phyloP scores from a whole-genome alignment of 495 filamentous ascomycete genomes.

The Aspergillus diversus region DNA sequence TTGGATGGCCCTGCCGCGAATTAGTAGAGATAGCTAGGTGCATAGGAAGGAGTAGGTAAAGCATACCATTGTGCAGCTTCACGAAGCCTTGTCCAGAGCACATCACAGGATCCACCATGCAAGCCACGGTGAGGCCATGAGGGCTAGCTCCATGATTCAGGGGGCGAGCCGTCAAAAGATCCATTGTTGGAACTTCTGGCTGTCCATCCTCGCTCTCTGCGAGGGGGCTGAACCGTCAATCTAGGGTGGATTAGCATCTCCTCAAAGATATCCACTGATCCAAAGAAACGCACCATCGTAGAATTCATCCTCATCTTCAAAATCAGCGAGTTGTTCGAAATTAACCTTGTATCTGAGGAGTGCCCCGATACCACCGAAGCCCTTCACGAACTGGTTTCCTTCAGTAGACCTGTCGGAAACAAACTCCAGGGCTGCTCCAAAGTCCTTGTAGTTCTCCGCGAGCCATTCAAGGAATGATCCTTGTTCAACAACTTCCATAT shows the following conservation, averaged over 20 bases:
- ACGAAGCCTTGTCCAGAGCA: conserved; percentile 38
- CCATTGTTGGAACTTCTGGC: conserved; percentile 70
- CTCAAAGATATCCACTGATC: not conserved
- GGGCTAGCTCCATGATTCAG: conserved; percentile 43
- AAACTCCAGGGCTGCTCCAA: conserved; percentile 95
- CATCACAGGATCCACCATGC: conserved; percentile 34
- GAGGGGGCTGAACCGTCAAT: conserved; percentile 96
- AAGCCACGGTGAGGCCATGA: conserved; percentile 40
- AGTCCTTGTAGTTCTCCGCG: conserved; percentile 95
- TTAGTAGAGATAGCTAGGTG: not conserved
- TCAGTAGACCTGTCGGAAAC: conserved; percentile 96
- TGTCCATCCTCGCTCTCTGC: conserved; percentile 82
- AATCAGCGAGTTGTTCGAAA: conserved; percentile 97
- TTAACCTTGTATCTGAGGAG: conserved; percentile 99
- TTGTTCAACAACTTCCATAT: conserved; percentile 90
- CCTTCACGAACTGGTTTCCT: conserved; percentile 99
- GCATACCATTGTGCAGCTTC: conserved; percentile 47
- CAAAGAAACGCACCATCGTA: conserved; percentile 76
- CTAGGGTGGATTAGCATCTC: conserved; percentile 44
- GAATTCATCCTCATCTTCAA: conserved; percentile 96
- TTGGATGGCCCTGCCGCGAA: conserved; percentile 48
- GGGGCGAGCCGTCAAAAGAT: conserved; percentile 63
- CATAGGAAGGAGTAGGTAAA: not conserved
- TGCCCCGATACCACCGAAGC: conserved; percentile 97
- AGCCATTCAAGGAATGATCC: conserved; percentile 97